Evolutionary conservation across 2,329 filamentous ascomycete species (phyloP).

Genomic region (Pseudogymnoascus sp.): DNA sequence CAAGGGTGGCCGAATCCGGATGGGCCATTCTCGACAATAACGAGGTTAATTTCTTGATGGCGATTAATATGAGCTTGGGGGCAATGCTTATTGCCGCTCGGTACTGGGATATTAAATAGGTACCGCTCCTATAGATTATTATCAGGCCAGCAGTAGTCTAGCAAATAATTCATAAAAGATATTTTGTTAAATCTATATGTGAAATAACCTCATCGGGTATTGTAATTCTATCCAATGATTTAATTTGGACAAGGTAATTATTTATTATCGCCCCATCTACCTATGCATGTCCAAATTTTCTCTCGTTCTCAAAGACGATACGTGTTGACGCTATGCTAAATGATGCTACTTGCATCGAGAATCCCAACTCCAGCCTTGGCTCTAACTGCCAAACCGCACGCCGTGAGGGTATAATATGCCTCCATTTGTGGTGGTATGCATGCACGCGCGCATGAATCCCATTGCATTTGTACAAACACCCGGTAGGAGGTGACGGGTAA

Average conservation of each 20-base stretch:
- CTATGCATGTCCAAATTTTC: not conserved
- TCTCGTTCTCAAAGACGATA: not conserved
- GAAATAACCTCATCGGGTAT: too few relatives aligned
- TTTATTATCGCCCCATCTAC: not conserved
- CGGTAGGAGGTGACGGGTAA: not conserved
- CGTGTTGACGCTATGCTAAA: not conserved
- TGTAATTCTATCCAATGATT: not conserved
- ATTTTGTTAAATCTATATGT: not conserved
- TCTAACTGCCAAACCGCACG: not conserved
- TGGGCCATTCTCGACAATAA: slow-evolving; percentile 86
- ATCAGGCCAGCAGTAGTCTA: not conserved
- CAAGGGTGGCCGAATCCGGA: slow-evolving; percentile 52
- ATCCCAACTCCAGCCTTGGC: not conserved
- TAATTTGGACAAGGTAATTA: not conserved
- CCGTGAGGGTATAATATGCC: not conserved
- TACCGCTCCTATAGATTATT: not conserved
- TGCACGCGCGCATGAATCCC: not conserved
- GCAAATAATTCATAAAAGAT: not conserved
- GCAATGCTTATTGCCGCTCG: slow-evolving; percentile 56
- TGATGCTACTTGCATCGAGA: not conserved
- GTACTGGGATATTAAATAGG: slow-evolving; percentile 11
- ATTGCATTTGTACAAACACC: not conserved
- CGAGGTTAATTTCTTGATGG: slow-evolving; percentile 90
- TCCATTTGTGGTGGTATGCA: not conserved
- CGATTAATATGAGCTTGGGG: slow-evolving; percentile 66